Evolutionary conservation across 306 rosid species (phyloP).

Genomic region (Rosa persica): DNA sequence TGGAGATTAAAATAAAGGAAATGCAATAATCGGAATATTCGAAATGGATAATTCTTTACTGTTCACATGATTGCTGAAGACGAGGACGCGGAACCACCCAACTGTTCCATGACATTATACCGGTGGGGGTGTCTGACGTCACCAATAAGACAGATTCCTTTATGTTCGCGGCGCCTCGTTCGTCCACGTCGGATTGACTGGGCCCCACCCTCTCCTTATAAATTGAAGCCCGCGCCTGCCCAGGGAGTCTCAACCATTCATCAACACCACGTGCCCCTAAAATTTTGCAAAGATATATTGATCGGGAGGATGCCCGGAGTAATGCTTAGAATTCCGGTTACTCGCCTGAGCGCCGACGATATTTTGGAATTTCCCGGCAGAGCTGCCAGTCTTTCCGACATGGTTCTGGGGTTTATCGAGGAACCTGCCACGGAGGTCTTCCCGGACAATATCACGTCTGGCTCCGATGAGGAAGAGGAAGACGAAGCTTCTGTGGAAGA

Average conservation of each 20-base stretch:
- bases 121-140: no score
- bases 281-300: neutral
- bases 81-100: no score
- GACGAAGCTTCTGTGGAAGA: slow-evolving; percentile 23
- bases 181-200: no score
- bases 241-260: neutral
- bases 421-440: slow-evolving; percentile 20
- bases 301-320: slow-evolving; percentile 18
- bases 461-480: slow-evolving; percentile 32
- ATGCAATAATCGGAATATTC: no score
- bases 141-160: no score
- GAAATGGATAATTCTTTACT: no score
- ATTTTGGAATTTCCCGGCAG: slow-evolving; percentile 6
- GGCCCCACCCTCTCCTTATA: neutral
- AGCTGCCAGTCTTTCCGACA: slow-evolving; percentile 40
- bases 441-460: slow-evolving; percentile 35
- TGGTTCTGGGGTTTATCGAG: slow-evolving; percentile 59
- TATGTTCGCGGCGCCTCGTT: no score
- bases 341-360: slow-evolving; percentile 33
- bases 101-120: no score
- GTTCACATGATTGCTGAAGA: no score
- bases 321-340: neutral
- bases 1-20: no score
- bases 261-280: no score
- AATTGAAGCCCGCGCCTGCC: neutral